These are phyloP conservation scores for Hemisphaericaspora xylofermentans DNA, from an alignment of 1,139 yeast genomes.

Conservation along the genomic window DNA sequence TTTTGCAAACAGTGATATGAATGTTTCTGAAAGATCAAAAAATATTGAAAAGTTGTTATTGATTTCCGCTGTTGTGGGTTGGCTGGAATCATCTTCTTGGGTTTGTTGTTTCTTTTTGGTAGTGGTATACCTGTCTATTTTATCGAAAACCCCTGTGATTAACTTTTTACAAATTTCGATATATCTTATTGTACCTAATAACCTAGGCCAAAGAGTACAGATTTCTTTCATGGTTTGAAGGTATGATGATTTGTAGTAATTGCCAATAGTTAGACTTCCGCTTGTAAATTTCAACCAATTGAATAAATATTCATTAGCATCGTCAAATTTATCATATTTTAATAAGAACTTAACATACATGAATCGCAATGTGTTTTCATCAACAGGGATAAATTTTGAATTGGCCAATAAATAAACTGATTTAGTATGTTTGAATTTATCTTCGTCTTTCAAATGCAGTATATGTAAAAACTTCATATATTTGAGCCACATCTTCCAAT, in stretches of 20 bases:
- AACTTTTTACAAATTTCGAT: slow-evolving; percentile 15
- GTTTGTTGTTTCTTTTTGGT: slow-evolving; percentile 4
- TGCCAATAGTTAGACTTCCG: slow-evolving; percentile 21
- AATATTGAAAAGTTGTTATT: too few relatives aligned
- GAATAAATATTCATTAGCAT: slow-evolving; percentile 29
- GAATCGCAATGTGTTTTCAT: slow-evolving; percentile 36
- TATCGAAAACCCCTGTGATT: slow-evolving; percentile 22
- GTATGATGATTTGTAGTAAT: slow-evolving; percentile 12
- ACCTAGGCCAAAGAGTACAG: slow-evolving; percentile 20
- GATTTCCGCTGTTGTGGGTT: slow-evolving; percentile 3
- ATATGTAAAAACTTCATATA: slow-evolving; percentile 45
- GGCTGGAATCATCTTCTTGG: slow-evolving; percentile 7
- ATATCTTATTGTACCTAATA: slow-evolving; percentile 9
- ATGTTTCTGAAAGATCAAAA: slow-evolving; percentile 9
- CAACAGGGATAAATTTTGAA: slow-evolving; percentile 45
- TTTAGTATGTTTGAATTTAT: slow-evolving; percentile 23
- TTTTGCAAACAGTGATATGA: slow-evolving; percentile 15
- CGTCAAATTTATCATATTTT: slow-evolving; percentile 19
- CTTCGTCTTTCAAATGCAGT: slow-evolving; percentile 13
- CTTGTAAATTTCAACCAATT: slow-evolving; percentile 26
- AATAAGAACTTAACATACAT: slow-evolving; percentile 40
- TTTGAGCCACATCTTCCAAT: slow-evolving; percentile 55
- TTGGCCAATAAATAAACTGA: slow-evolving; percentile 42
- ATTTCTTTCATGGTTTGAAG: slow-evolving; percentile 20
- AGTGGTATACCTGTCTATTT: slow-evolving; percentile 12